phyloP scores from a whole-genome alignment of 2,329 filamentous ascomycete genomes.

The Catunica adiposa region DNA sequence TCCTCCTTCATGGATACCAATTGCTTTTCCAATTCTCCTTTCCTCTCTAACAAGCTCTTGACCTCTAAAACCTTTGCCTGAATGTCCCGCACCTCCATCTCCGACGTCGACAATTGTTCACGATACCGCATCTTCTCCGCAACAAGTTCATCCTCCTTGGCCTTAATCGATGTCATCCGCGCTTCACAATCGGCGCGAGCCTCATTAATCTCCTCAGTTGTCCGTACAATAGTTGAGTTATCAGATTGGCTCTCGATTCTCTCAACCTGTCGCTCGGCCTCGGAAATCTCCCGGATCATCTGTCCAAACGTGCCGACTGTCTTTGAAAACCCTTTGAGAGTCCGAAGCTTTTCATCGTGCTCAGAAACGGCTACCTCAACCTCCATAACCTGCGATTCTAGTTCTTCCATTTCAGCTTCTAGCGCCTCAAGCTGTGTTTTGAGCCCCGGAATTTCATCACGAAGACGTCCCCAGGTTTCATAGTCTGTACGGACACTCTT shows the following conservation, averaged over 20 bases:
- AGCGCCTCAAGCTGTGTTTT: slow-evolving; percentile 45
- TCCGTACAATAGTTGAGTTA: slow-evolving; percentile 20
- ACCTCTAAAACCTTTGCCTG: slow-evolving; percentile 55
- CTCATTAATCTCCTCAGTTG: slow-evolving; percentile 67
- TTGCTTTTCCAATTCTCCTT: slow-evolving; percentile 50
- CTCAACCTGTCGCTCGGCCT: slow-evolving; percentile 56
- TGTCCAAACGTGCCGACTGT: slow-evolving; percentile 62
- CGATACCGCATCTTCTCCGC: slow-evolving; percentile 56
- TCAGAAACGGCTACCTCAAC: slow-evolving; percentile 50
- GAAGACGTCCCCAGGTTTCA: slow-evolving; percentile 57
- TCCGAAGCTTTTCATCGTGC: slow-evolving; percentile 47
- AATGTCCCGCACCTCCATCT: slow-evolving; percentile 62
- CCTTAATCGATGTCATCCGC: slow-evolving; percentile 47
- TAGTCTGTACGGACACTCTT: slow-evolving; percentile 49
- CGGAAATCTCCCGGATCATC: slow-evolving; percentile 53
- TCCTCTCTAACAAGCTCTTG: slow-evolving; percentile 65
- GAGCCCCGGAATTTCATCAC: slow-evolving; percentile 52
- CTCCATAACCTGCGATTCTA: slow-evolving; percentile 47
- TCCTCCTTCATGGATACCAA: slow-evolving; percentile 58
- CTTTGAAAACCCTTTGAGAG: slow-evolving; percentile 60
- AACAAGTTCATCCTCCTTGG: slow-evolving; percentile 46
- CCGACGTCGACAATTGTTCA: slow-evolving; percentile 49
- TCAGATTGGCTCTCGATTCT: slow-evolving; percentile 50
- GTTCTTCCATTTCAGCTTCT: slow-evolving; percentile 42
- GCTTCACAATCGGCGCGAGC: slow-evolving; percentile 52